Evolutionary conservation across 768 basidiomycete species (phyloP), one percentile per base, ranked within the genome.

Genomic region (Boletus pseudopeckii): DNA sequence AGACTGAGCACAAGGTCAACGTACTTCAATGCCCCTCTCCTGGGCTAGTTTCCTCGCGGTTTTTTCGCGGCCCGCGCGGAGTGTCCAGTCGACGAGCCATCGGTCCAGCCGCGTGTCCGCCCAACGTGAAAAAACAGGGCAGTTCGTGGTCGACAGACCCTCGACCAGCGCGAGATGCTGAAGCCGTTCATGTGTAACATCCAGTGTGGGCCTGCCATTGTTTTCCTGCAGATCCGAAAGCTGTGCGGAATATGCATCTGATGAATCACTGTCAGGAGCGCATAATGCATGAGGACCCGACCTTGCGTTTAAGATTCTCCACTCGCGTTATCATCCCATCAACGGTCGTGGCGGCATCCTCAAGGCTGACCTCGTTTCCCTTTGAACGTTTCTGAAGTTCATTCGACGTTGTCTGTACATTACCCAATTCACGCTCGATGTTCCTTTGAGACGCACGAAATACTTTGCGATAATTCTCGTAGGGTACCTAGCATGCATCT

Each of bases 61-160:
- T 61, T 81, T 78, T 59, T 86, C 82, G 62, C 86, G 86, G 32
- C 89, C 92, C 36, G 78, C 82, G 50, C 95, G 78, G 43, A 98
- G 74, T 34, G 87, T 81, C 88, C 96, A 96, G 67, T 99, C 97
- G 3, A 96, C 88, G 33, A 98, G 77, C 86, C 92, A 96, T 57
- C 94, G 75, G 65, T 93, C 88, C 13, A 98, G 74, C 46, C 92
- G 77, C 41, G 77, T 84, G 63, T 90, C 85, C 8, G 87, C 83
- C 91, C 91, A 96, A 32, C 83, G 77, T 20, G 77, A 75, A 70
- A 85, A 89, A 46, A 85, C 84, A 4, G 80, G 75, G 47, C 77
- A 75, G 46, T 70, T 79, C 5, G 80, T 66, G 52, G 68, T 74
- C 50, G 80, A 77, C 53, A 88, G 64, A 26, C 74, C 74, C 64